phyloP scores from a whole-genome alignment of 2,329 filamentous ascomycete species.

The Helotiales sp. region DNA sequence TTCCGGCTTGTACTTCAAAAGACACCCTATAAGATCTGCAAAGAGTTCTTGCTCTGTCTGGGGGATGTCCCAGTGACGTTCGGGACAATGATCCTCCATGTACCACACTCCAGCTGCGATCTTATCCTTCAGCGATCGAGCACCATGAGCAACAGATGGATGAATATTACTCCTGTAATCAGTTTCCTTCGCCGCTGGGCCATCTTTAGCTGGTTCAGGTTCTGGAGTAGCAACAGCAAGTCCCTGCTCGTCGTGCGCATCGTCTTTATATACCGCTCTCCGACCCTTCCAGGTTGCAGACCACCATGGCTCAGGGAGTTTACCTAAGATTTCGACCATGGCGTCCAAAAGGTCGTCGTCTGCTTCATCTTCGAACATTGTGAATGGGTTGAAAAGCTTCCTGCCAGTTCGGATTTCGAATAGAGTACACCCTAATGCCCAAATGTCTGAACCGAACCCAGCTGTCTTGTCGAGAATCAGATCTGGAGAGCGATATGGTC shows the following conservation, averaged over 20 bases:
- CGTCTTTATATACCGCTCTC: slow-evolving; percentile 5
- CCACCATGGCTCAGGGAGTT: slow-evolving; percentile 19
- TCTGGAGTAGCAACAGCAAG: slow-evolving; percentile 1
- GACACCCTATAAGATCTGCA: too few species aligned
- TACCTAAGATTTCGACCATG: slow-evolving; percentile 13
- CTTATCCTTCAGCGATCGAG: slow-evolving; percentile 8
- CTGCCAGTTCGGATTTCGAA: slow-evolving; percentile 16
- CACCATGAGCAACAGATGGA: slow-evolving; percentile 8
- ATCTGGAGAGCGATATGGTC: slow-evolving; percentile 14
- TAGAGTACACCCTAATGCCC: slow-evolving; percentile 15
- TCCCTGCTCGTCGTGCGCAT: slow-evolving; percentile 3
- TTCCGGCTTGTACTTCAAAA: too few species aligned
- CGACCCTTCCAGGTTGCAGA: slow-evolving; percentile 13
- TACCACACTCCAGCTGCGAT: too few species aligned
- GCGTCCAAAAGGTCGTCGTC: slow-evolving; percentile 10
- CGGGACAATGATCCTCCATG: too few species aligned
- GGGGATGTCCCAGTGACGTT: too few species aligned
- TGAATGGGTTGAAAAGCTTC: slow-evolving; percentile 11
- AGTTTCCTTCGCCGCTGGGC: neutral
- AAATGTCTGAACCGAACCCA: slow-evolving; percentile 11
- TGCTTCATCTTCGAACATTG: slow-evolving; percentile 7
- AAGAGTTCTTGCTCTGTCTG: too few species aligned
- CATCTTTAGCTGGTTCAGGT: neutral
- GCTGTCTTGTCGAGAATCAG: slow-evolving; percentile 9
- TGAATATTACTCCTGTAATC: slow-evolving; percentile 1